Percentiles rank a stretch among this genome's conserved stretches.
Evolutionary conservation across 1,284 basidiomycete genomes (phyloP).

Genomic region (Austroboletus niveus): DNA sequence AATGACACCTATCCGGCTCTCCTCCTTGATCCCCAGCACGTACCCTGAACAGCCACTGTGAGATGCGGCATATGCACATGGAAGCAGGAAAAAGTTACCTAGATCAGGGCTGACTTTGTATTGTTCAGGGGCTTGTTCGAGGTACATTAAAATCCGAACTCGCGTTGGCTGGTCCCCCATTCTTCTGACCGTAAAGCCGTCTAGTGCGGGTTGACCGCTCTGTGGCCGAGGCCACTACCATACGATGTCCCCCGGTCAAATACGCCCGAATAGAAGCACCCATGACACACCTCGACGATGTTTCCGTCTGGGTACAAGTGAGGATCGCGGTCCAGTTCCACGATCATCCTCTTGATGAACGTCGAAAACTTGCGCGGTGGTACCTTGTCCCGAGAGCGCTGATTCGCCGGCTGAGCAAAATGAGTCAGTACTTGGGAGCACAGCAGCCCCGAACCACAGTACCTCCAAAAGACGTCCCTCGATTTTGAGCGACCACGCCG

Average conservation of each 20-base stretch:
- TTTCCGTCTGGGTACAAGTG: slow-evolving; percentile 80
- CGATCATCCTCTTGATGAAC: slow-evolving; percentile 79
- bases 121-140: slow-evolving; percentile 86
- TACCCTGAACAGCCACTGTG: slow-evolving; percentile 38
- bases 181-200: slow-evolving; percentile 88
- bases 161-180: slow-evolving; percentile 79
- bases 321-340: slow-evolving; percentile 87
- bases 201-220: slow-evolving; percentile 58
- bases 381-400: slow-evolving; percentile 64
- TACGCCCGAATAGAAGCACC: background rate
- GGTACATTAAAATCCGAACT: slow-evolving; percentile 77
- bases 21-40: slow-evolving; percentile 82
- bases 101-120: slow-evolving; percentile 83
- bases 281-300: slow-evolving; percentile 61
- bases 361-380: slow-evolving; percentile 81
- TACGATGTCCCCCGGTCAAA: background rate
- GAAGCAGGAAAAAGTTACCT: slow-evolving; percentile 37
- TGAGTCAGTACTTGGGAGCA: background rate
- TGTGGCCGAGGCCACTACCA: slow-evolving; percentile 71
- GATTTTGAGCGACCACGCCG: slow-evolving; percentile 87
- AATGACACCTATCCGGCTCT: slow-evolving; percentile 80
- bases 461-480: slow-evolving; percentile 88
- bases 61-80: slow-evolving; percentile 6
- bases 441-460: slow-evolving; percentile 14
- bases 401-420: slow-evolving; percentile 49